Base-by-base conservation (phyloP, 2,329 filamentous ascomycete genomes). In the Pseudonectria foliicola region DNA sequence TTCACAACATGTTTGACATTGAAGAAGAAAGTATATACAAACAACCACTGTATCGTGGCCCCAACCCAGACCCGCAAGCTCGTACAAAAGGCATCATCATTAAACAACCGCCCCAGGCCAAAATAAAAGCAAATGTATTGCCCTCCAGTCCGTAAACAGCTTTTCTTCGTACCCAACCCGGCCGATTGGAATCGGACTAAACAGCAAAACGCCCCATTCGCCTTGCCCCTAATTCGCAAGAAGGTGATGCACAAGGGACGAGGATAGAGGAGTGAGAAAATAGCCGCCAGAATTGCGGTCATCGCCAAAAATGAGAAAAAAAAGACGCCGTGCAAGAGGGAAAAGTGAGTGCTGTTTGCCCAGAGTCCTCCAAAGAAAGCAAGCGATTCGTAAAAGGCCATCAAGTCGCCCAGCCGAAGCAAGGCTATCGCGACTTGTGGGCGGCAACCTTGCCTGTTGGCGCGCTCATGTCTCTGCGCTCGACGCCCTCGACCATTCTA, bases 401-500 rank as follows among this genome's bases (percentile, higher is more conserved):
- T 21, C 18, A 21, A 5, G 18, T 21, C 18, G 18, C 18, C 18
- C 18, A 21, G 8, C 18, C 18, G 18, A 8, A 34, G 25, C 21
- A 15, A 26, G 35, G 23, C 24, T 37, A 45, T 41, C 40, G 44
- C 28, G 42, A 39, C 31, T 50, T 56, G 15, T 41, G 18, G 18
- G 18, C 47, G 13, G 45, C 39, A 30, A 50, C 47, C 36, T 50
- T 56, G 37, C 52, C 55, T 29, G 61, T 62, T 10, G 70, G 67
- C 15, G 67, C 69, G 52, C 71, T 74, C 46, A 68, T 60, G 27
- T 72, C 62, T 44, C 69, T 64, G 43, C 67, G 60, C 37, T 64
- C 49, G 27, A 47, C 60, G 16, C 68, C 74, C 41, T 69, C 63
- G 26, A 75, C 55, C 68, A 75, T 73, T 56, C 73, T 70, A 59